Evolutionary conservation across 140 eudicot species (phyloP).

Genomic region (Ambrosia hybrid): DNA sequence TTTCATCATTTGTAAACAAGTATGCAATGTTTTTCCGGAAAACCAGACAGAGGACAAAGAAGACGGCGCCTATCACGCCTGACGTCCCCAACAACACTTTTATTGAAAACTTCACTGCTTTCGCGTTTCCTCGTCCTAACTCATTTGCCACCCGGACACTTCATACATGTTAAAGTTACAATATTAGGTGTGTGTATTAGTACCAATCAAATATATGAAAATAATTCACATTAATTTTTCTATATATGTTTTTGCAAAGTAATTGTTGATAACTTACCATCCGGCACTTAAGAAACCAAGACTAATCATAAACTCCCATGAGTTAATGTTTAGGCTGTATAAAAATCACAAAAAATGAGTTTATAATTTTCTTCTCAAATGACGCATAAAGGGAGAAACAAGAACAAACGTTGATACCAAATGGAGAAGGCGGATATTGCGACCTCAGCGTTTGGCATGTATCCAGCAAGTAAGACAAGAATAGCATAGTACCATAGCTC

Average conservation of each 20-base stretch:
- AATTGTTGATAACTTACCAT: conserved; percentile 35
- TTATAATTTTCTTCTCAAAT: background rate
- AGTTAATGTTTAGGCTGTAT: conserved; percentile 63
- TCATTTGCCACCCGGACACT: conserved; percentile 85
- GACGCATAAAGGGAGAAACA: background rate
- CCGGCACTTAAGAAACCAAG: conserved; percentile 18
- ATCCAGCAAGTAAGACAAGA: conserved; percentile 32
- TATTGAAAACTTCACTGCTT: too few species aligned
- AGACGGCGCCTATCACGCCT: conserved; percentile 39
- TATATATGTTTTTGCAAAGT: background rate
- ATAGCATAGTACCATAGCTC: conserved; percentile 75
- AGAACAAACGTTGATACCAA: background rate
- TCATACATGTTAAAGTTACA: conserved; percentile 3
- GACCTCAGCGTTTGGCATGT: too few species aligned
- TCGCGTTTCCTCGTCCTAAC: conserved; percentile 68
- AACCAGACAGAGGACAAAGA: conserved; percentile 47
- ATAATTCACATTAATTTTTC: background rate
- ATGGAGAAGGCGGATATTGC: too few species aligned
- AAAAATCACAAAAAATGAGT: background rate
- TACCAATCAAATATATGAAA: background rate
- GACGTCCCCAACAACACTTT: conserved; percentile 40
- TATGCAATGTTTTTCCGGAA: too few species aligned
- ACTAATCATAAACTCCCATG: conserved; percentile 63
- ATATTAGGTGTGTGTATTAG: background rate
- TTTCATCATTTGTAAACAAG: too few species aligned